These are phyloP conservation scores for Biscutella auriculata DNA, from an alignment of 441 rosid genomes.

Conservation along the genomic window DNA sequence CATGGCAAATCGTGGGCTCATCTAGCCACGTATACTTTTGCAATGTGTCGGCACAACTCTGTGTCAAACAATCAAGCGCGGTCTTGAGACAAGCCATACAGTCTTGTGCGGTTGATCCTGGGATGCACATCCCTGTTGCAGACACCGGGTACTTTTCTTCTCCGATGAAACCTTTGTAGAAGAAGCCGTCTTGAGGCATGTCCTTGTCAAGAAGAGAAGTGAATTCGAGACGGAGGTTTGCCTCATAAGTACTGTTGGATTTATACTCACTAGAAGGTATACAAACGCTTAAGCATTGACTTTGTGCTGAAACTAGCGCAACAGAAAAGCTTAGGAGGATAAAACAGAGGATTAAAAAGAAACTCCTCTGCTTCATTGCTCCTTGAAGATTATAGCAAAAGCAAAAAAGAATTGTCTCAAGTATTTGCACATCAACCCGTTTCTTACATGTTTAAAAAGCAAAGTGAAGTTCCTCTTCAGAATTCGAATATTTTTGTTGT, in stretches of 20 bases:
- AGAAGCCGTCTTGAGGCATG: background rate
- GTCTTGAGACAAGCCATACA: conserved; percentile 24
- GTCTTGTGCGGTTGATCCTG: conserved; percentile 13
- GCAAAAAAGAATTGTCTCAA: no score
- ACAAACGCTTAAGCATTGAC: background rate
- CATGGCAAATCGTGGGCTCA: no score
- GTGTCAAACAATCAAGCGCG: no score
- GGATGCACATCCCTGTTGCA: conserved; percentile 20
- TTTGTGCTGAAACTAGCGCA: background rate
- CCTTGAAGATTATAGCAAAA: no score
- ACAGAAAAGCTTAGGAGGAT: background rate
- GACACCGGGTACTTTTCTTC: background rate
- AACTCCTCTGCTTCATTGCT: background rate
- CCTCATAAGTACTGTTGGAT: conserved; percentile 20
- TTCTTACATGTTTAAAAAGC: no score
- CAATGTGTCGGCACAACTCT: no score
- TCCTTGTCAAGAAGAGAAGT: conserved; percentile 18
- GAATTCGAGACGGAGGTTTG: conserved; percentile 20
- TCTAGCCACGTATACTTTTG: no score
- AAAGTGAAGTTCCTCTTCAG: no score
- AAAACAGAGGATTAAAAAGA: background rate
- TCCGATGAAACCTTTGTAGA: conserved; percentile 2
- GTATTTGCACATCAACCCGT: no score
- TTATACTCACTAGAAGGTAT: conserved; percentile 2
- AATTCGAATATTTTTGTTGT: no score